phyloP scores from a whole-genome alignment of 2,329 filamentous ascomycete species.

The Clonostachys rhizophaga region DNA sequence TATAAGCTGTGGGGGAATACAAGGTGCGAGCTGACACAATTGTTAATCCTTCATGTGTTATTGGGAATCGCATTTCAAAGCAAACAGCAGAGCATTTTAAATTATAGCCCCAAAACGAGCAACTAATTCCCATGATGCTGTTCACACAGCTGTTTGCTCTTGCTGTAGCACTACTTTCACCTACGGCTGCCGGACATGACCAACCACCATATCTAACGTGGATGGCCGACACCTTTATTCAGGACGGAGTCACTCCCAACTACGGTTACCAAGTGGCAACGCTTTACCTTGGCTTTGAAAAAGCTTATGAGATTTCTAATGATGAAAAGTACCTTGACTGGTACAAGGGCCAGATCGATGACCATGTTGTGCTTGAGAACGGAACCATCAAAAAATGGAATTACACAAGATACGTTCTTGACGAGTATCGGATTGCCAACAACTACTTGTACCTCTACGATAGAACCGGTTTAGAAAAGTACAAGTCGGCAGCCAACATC shows the following conservation, averaged over 20 bases:
- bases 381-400: conserved; percentile 41
- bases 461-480: conserved; percentile 35
- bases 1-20: no score
- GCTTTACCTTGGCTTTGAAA: conserved; percentile 39
- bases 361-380: conserved; percentile 34
- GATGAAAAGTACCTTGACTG: conserved; percentile 35
- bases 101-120: no score
- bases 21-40: no score
- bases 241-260: conserved; percentile 26
- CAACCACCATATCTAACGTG: conserved; percentile 13
- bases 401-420: conserved; percentile 37
- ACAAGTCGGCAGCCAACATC: conserved; percentile 36
- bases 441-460: conserved; percentile 42
- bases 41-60: no score
- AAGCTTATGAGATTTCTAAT: conserved; percentile 32
- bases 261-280: conserved; percentile 37
- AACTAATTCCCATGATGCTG: no score
- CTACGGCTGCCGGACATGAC: no score
- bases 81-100: no score
- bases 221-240: conserved; percentile 42
- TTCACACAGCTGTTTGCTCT: no score
- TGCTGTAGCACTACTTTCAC: no score
- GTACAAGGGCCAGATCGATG: conserved; percentile 37
- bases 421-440: conserved; percentile 46
- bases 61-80: no score